Conservation (phyloP, 768 basidiomycete genomes). For the Mycena pura region DNA sequence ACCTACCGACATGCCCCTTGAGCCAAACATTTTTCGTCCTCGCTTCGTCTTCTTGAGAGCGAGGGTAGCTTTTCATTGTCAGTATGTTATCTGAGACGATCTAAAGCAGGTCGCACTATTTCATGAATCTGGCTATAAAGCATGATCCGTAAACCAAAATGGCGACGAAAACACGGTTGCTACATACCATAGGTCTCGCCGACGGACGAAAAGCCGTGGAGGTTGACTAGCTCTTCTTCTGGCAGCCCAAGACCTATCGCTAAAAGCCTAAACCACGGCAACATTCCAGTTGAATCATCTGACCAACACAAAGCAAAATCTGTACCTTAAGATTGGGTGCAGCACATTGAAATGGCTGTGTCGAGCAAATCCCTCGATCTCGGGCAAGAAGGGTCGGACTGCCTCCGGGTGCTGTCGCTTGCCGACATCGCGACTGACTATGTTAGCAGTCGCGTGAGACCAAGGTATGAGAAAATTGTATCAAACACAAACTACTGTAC, state of each 20-base stretch:
- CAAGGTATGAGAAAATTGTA: neutral
- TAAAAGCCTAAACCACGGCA: constrained; percentile 40
- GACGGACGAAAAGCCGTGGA: constrained; percentile 49
- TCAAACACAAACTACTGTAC: constrained; percentile 57
- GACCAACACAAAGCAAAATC: neutral
- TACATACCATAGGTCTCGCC: constrained; percentile 51
- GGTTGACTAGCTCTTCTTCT: constrained; percentile 56
- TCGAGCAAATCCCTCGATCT: constrained; percentile 56
- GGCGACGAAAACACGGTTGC: neutral
- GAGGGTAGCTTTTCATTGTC: constrained; percentile 49
- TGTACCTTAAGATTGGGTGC: constrained; percentile 52
- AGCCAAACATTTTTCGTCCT: constrained; percentile 63
- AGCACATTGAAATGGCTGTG: constrained; percentile 61
- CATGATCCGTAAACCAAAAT: neutral
- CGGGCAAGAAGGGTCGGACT: constrained; percentile 57
- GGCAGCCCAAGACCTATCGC: constrained; percentile 61
- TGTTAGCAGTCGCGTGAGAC: neutral
- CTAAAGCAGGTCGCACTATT: constrained; percentile 52
- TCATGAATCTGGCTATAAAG: constrained; percentile 61
- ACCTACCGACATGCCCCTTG: constrained; percentile 63
- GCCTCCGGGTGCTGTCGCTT: constrained; percentile 56
- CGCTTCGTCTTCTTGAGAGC: constrained; percentile 53
- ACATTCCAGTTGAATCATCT: no score
- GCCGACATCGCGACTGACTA: constrained; percentile 58
- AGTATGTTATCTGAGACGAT: neutral